Evolutionary conservation across 306 rosid genomes (phyloP), one percentile per base, ranked within the genome.

Genomic region (Ormosia emarginata): DNA sequence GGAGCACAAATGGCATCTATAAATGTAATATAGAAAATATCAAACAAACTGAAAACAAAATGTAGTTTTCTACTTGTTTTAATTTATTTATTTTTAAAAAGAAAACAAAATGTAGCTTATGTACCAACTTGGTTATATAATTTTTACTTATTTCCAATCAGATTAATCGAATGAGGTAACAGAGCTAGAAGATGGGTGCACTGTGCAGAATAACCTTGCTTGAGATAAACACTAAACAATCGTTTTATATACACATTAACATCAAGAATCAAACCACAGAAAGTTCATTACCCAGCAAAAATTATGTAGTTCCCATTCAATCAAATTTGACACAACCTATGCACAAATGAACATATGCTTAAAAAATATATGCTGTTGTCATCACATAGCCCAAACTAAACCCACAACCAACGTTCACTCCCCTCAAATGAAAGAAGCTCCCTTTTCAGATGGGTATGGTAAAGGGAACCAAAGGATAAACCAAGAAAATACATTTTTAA

Each of bases 331-430:
- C 3, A 57, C 41, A 50, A 36, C 78, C 65, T 65, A 67, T 33
- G 73, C 53, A 67, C 44, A 13, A 65, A 30, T 41, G 39, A 44
- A 18, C 17, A 49, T 6, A 18, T 75, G 79, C 63, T 59, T 33
- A 3, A 8, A 67, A 75, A 71, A 62, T 75, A 46, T 63, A 4
- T 24, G 7, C 0, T 52, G 12, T 18, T 43, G 24, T 40, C 14
- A 67, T 58, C 63, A 81, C 40, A 71, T 18, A 18, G 66, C n/a
- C 70, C 59, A 75, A 80, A 63, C 62, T 53, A 62, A 59, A 70
- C 66, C 82, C 10, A 74, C 36, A 33, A 36, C 63, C 59, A 69
- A 63, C 15, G 7, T 77, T 78, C 83, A 64, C 47, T 7, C 29
- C 57, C 40, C 15, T 66, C 65, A 64, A 55, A 67, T 75, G 66